These are phyloP conservation scores for Acacia pycnantha DNA, from an alignment of 331 rosid genomes.

Conservation along the genomic window DNA sequence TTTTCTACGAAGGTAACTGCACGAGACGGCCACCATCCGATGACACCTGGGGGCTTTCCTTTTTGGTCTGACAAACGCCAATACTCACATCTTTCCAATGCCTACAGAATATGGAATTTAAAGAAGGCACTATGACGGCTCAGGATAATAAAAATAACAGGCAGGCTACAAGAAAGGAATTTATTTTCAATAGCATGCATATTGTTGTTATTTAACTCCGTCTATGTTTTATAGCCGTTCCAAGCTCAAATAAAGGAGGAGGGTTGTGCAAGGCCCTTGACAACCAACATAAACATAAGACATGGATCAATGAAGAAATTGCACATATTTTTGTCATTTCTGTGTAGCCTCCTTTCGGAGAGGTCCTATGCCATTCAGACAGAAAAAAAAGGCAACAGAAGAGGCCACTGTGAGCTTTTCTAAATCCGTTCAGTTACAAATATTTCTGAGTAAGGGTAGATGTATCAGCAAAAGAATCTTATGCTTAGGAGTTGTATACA, in stretches of 20 bases:
- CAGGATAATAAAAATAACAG: not conserved
- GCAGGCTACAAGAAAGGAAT: not conserved
- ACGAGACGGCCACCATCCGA: slow-evolving; percentile 21
- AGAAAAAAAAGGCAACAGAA: not conserved
- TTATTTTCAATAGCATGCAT: not conserved
- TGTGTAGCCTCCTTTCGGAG: not conserved
- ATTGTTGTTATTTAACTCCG: not conserved
- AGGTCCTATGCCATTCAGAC: not conserved
- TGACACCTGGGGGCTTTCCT: slow-evolving; percentile 6
- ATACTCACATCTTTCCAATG: slow-evolving; percentile 11
- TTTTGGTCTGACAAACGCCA: not conserved
- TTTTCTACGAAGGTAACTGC: slow-evolving; percentile 16
- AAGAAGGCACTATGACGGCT: not conserved
- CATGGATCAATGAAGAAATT: too few relatives aligned
- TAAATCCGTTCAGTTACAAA: not conserved
- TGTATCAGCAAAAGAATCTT: not conserved
- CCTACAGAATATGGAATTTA: not conserved
- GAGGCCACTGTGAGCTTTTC: not conserved
- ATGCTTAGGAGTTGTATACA: not conserved
- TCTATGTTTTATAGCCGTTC: too few relatives aligned
- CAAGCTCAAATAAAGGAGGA: too few relatives aligned
- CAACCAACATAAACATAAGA: too few relatives aligned
- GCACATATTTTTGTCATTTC: not conserved
- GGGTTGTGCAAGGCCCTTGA: too few relatives aligned
- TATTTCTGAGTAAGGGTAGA: not conserved